Evolutionary conservation across 176 grass and related monocot species (phyloP).

Genomic region (Lolium multiflorum): DNA sequence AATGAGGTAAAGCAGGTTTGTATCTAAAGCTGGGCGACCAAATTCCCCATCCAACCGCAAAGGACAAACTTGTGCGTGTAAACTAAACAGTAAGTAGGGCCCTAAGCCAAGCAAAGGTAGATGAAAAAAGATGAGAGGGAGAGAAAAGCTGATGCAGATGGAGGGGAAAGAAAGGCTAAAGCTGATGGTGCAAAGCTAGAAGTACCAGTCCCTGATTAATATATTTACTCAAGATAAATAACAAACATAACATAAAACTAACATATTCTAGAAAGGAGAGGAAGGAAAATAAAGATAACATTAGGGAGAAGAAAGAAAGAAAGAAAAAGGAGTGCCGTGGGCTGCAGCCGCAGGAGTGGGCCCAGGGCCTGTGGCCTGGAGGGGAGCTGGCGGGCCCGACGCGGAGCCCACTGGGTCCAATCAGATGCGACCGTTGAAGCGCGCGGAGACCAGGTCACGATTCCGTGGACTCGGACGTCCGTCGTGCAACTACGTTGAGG

Average conservation of each 20-base stretch:
- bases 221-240: conserved; percentile 56
- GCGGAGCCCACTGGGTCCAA: not conserved
- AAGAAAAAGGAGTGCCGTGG: conserved; percentile 10
- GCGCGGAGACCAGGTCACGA: not conserved
- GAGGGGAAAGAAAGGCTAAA: conserved; percentile 53
- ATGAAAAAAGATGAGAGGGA: not conserved
- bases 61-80: conserved; percentile 58
- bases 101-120: conserved; percentile 27
- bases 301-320: not conserved
- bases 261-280: conserved; percentile 1
- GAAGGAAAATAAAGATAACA: conserved; percentile 32
- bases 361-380: not conserved
- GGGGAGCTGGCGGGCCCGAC: conserved; percentile 11
- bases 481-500: not conserved
- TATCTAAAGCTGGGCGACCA: conserved; percentile 46
- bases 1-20: conserved; percentile 24
- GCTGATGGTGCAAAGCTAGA: conserved; percentile 51
- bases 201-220: conserved; percentile 49
- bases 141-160: conserved; percentile 56
- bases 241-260: not conserved
- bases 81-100: conserved; percentile 39
- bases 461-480: conserved; percentile 12
- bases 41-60: conserved; percentile 65
- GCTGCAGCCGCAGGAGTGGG: not conserved
- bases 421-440: conserved; percentile 1